Base-by-base conservation (phyloP, 495 filamentous ascomycete genomes). In the Podospora pseudopauciseta region DNA sequence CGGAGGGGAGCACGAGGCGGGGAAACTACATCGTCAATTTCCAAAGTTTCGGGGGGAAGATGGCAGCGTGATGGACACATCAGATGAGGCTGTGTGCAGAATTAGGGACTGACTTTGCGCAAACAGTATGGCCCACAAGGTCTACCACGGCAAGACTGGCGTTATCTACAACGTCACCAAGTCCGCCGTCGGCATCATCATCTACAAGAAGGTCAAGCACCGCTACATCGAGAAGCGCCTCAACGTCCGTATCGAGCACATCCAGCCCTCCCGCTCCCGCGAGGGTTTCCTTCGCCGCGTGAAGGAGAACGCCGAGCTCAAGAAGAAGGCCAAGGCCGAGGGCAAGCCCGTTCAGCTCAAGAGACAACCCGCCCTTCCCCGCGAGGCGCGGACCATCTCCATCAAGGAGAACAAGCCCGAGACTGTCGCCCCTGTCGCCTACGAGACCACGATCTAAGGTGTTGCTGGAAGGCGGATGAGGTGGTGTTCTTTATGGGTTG, bases 211-310 rank as follows among this genome's bases (percentile, higher is more conserved):
- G 79, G 95, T 99, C 80, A 90, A 91, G 84, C 93, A 97, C 88
- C 91, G 95, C 73, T 98, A 96, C 88, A 85, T 99, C 79, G 95
- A 98, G 91, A 98, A 99, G 91, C 94, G 95, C 80, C 87, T 99
- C 85, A 97, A 95, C 87, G 86, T 99, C 84, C 93, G 95, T 79
- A 86, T 98, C 82, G 95, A 99, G 90, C 95, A 99, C 89, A 87
- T 98, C 84, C 87, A 86, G 79, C 90, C 90, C 75, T 97, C 94
- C 74, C 90, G 94, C 78, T 97, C 92, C 77, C 87, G 95, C 76
- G 93, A 97, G 72, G 94, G 93, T 77, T 98, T 98, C 88, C 85
- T 99, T 78, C 89, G 87, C 81, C 91, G 95, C 75, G 95, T 99
- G 78, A 97, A 97, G 91, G 84, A 87, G 79, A 99, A 98, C 83